Evolutionary conservation across 108 stramenopile species (phyloP), one percentile per base, ranked within the genome.

Genomic region (Pseudonitzschia pungens): DNA sequence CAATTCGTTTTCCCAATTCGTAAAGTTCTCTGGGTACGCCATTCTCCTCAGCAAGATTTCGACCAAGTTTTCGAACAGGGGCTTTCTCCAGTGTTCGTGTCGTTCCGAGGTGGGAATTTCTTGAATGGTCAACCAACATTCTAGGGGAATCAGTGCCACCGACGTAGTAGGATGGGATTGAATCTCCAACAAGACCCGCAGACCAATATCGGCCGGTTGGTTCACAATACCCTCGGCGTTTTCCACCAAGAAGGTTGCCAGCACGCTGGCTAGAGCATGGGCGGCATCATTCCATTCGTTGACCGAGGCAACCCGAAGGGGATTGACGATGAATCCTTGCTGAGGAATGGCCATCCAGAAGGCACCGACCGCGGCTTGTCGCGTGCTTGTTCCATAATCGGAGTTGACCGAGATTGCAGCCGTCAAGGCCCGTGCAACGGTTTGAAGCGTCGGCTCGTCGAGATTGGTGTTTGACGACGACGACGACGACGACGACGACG

Each of bases 71-170:
- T 14, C 27, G 52, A 74, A 85, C 63, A 89, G 70, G 1, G 80
- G 73, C 32, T 55, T 21, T 31, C 36, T 53, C 65, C 81, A 82
- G 24, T 59, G 32, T 18, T 74, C 66, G 58, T 83, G 79, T 58
- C 89, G 69, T 42, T 82, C 79, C 1, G 41, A 24, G 4, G 75
- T 77, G 36, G 84, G 82, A n/a, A 83, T 77, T 65, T 89, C 86
- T 74, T 87, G 86, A 24, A 89, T 48, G 26, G 83, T 78, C 64
- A 89, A 70, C 86, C 86, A 89, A 40, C 79, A 80, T 64, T 89
- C 87, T 42, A 86, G 66, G 12, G 79, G 79, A 2, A 76, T 69
- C 48, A 82, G 52, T 21, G 81, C 78, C 8, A 76, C 83, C n/a
- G 66, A 63, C 48, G 76, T 78, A 16, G 54, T 66, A 16, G 82